phyloP scores from a whole-genome alignment of 164 flowering plant genomes.

The Litsea cubeba region DNA sequence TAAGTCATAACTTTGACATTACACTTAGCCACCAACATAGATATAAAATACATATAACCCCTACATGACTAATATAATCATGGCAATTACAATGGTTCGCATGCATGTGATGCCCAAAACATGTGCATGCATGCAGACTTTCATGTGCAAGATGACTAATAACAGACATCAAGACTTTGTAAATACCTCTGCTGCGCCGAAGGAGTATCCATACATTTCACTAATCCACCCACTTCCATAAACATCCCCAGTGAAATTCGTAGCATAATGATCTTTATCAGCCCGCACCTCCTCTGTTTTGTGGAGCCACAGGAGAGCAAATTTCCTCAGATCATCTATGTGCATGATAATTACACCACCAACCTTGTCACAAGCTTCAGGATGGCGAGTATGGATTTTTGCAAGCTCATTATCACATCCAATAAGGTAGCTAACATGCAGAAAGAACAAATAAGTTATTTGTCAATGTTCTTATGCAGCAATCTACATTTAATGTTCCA shows the following conservation, averaged over 20 bases:
- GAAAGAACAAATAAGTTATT: background rate
- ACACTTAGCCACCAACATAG: no score
- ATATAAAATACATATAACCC: no score
- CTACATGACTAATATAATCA: no score
- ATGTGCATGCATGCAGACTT: background rate
- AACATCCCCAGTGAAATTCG: constrained; percentile 80
- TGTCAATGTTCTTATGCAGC: background rate
- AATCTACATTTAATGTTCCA: background rate
- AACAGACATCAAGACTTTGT: background rate
- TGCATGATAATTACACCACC: constrained; percentile 98
- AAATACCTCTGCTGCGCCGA: constrained; percentile 97
- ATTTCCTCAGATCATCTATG: constrained; percentile 78
- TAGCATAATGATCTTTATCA: constrained; percentile 83
- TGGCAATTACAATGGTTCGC: no score
- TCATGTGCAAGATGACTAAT: background rate
- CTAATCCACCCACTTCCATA: constrained; percentile 95
- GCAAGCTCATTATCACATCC: constrained; percentile 98
- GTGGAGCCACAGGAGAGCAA: constrained; percentile 88
- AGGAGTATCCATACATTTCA: constrained; percentile 99
- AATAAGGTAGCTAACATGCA: constrained; percentile 67
- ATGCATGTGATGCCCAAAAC: background rate
- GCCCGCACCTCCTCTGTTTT: constrained; percentile 97
- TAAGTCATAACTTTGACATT: no score
- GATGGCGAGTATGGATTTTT: constrained; percentile 78
- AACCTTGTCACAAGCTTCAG: constrained; percentile 93